Conservation (phyloP, 2,329 filamentous ascomycete species). For the Rutstroemia sp. region DNA sequence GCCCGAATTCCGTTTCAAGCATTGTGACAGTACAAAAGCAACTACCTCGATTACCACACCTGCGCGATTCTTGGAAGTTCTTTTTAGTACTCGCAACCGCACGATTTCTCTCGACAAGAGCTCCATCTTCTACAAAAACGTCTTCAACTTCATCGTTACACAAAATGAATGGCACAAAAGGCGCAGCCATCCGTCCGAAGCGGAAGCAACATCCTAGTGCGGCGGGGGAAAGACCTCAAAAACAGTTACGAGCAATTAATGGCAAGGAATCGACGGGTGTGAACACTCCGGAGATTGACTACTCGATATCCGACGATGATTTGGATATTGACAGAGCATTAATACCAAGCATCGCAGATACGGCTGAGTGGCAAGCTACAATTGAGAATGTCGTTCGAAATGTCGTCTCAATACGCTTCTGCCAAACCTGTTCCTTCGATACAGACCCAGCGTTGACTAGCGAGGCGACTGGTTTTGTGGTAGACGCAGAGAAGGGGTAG, state of each 20-base stretch:
- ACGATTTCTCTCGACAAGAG: background rate
- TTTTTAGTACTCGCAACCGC: background rate
- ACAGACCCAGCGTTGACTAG: conserved; percentile 91
- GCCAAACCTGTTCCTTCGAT: conserved; percentile 95
- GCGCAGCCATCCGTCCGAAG: conserved; percentile 20
- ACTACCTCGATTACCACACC: background rate
- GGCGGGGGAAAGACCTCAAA: conserved; percentile 26
- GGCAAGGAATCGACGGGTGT: conserved; percentile 29
- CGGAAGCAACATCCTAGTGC: conserved; percentile 27
- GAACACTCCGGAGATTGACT: conserved; percentile 27
- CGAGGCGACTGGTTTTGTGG: conserved; percentile 95
- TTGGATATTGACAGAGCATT: conserved; percentile 31
- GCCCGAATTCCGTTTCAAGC: conserved; percentile 7
- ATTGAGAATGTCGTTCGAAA: conserved; percentile 91
- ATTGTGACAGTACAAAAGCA: conserved; percentile 8
- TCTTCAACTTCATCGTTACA: background rate
- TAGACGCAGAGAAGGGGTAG: conserved; percentile 81
- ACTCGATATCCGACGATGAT: conserved; percentile 28
- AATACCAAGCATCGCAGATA: conserved; percentile 39
- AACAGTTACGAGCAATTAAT: conserved; percentile 28
- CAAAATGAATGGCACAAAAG: conserved; percentile 24
- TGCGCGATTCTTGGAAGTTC: background rate
- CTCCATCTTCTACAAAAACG: background rate
- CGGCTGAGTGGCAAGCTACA: conserved; percentile 88
- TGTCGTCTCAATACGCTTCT: conserved; percentile 98